A percentile compares a stretch with the other conserved stretches of the same genome.
Conservation (phyloP, 1,139 yeast genomes). For the Scheffersomyces titani region DNA sequence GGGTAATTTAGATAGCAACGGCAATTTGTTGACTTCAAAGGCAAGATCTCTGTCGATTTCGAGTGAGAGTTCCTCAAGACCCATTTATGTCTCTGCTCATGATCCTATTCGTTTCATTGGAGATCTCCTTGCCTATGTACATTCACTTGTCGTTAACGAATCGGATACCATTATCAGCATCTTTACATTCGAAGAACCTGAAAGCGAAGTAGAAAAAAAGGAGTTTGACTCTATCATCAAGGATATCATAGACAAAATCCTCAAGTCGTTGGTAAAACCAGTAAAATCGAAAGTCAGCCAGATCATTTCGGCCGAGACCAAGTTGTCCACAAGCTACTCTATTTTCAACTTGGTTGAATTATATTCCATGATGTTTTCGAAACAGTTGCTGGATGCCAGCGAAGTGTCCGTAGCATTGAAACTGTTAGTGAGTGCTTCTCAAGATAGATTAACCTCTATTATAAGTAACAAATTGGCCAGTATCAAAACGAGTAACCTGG, state of each 20-base stretch:
- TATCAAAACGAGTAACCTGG: constrained; percentile 39
- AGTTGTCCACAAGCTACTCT: constrained; percentile 55
- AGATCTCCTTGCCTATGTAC: constrained; percentile 86
- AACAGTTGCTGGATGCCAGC: constrained; percentile 30
- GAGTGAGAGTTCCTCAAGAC: constrained; percentile 29
- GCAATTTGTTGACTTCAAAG: neutral
- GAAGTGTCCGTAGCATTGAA: constrained; percentile 25
- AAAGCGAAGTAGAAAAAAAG: constrained; percentile 10
- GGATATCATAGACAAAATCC: constrained; percentile 43
- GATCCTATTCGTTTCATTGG: constrained; percentile 86
- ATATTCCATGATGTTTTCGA: constrained; percentile 69
- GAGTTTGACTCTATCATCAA: constrained; percentile 27
- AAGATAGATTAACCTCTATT: constrained; percentile 42
- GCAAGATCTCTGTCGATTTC: constrained; percentile 8
- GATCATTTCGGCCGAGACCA: constrained; percentile 64
- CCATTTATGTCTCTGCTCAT: constrained; percentile 67
- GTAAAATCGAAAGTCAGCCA: constrained; percentile 59
- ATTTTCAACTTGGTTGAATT: constrained; percentile 65
- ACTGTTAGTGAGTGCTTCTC: constrained; percentile 30
- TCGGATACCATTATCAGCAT: constrained; percentile 65
- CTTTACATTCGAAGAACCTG: constrained; percentile 25
- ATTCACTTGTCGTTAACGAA: constrained; percentile 87
- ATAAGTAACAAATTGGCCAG: constrained; percentile 44
- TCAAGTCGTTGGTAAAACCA: constrained; percentile 51
- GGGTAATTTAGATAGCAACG: constrained; percentile 20